These are phyloP conservation scores for Diaporthe velutina DNA, from an alignment of 2,329 filamentous ascomycete species.

Conservation along the genomic window DNA sequence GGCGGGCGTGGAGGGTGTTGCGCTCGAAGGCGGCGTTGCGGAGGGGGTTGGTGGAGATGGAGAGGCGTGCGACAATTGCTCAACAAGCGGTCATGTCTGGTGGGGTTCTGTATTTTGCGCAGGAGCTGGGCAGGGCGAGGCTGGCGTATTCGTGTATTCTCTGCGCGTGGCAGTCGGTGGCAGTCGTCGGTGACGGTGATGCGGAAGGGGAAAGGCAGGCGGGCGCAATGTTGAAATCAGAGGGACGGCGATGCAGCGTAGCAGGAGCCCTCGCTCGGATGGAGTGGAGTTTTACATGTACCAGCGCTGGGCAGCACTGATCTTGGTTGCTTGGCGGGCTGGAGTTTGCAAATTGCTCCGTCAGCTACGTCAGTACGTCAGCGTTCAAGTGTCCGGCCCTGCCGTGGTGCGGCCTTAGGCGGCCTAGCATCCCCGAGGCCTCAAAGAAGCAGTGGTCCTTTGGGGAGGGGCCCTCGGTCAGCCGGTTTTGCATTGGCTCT, in stretches of 20 bases:
- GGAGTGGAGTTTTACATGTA: conserved; percentile 28
- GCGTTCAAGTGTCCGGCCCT: conserved; percentile 8
- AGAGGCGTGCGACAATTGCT: conserved; percentile 14
- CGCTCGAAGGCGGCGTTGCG: conserved; percentile 18
- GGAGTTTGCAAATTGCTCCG: conserved; percentile 34
- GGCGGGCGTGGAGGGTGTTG: background rate
- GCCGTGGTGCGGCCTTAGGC: conserved; percentile 22
- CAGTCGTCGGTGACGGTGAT: background rate
- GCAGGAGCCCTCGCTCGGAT: background rate
- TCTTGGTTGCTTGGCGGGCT: conserved; percentile 28
- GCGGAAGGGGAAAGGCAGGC: background rate
- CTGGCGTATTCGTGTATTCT: background rate
- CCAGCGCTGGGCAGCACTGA: conserved; percentile 15
- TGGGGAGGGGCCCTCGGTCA: background rate
- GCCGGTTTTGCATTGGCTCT: background rate
- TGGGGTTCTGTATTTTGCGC: background rate
- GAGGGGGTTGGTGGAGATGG: conserved; percentile 6
- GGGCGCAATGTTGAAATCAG: conserved; percentile 20
- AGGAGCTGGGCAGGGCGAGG: background rate
- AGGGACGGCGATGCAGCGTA: conserved; percentile 14
- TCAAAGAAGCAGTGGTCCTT: conserved; percentile 5
- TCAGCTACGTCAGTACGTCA: conserved; percentile 35
- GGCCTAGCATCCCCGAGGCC: conserved; percentile 1
- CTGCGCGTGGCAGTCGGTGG: background rate
- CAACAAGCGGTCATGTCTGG: conserved; percentile 26